Base-by-base conservation (phyloP, 345 rosid genomes). In the Camelina neglecta region DNA sequence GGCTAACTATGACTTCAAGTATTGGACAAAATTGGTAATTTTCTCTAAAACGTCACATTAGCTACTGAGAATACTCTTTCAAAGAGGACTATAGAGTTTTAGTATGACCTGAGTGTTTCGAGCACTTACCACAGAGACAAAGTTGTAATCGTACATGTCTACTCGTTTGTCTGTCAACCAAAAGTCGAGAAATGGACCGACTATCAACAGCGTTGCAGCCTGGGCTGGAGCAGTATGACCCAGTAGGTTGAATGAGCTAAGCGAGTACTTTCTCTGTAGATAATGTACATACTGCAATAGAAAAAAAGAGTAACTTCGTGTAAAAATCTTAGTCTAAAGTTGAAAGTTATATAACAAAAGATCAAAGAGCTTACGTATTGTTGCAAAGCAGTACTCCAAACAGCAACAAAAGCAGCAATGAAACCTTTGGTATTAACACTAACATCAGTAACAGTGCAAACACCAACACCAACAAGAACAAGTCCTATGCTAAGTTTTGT, bases 151-250 rank as follows among this genome's bases (percentile, higher is more conserved):
- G 26, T 84, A 91, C 70, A 86, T 81, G 24, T 88, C 86, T 45
- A 91, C 87, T 84, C 90, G 83, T 82, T 86, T 84, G 64, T 63
- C 75, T 72, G 97, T 89, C 85, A 93, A 73, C 92, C 95, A 88
- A 75, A 83, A 88, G 80, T 93, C 96, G 68, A 91, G 80, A 77
- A 91, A 86, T 60, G 98, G 95, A 44, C 97, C 96, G 2, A 89
- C 29, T 68, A 89, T 6, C 67, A 93, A 76, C 68, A 93, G 77
- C 0, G 98, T 85, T 76, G 84, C 96, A 79, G 97, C 97, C 75
- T 93, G 97, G 41, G 90, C 96, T 56, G 97, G 98, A 74, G 97
- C 97, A 23, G 96, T 93, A 79, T 93, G 98, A 47, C 96, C 97
- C 79, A 91, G 65, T 58, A 93, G 85, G 81, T 88, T 93, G 85